Evolutionary conservation across 345 rosid species (phyloP), one percentile per base, ranked within the genome.

Genomic region (Euphorbia peplus): DNA sequence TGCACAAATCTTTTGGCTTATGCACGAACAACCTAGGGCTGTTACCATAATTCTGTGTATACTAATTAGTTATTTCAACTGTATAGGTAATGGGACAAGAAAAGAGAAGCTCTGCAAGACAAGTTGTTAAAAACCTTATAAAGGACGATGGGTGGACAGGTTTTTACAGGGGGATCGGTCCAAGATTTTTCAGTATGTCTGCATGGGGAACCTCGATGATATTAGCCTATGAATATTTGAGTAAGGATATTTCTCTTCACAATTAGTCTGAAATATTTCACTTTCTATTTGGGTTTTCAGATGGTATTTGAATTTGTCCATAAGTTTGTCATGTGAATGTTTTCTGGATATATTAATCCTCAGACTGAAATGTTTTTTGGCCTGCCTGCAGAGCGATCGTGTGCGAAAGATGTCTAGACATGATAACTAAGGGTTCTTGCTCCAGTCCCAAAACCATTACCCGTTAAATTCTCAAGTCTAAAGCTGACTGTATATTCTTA

Each of bases 141-240:
- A 80, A 86, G 73, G 96, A 92, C 67, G 93, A 92, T 70, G 97
- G 99, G n/a, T 92, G 96, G 93, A 84, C 81, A 75, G 99, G 98
- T 54, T 78, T 95, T 48, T 90, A 95, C 62, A 82, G 92, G 80
- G 99, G 99, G 59, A 71, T 90, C 67, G 98, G 98, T 48, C 98
- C 99, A 21, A 85, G 99, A 79, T 88, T 95, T 78, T 82, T 95
- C 86, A 90, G 96, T 84, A 95, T 87, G 92, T 95, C 99, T 16
- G 93, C 98, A 64, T 90, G 99, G 99, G 99, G 98, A 85, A 92
- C 99, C 69, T 83, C 99, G 1, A 90, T 95, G 99, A 95, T 95
- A 69, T 69, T 91, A 76, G 79, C 98, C 63, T 95, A 95, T 58
- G 99, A 95, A 77, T 95, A 95, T 81, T 80, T 95, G 79, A 95